Conservation (phyloP, 1,139 yeast genomes). For the Saccharomyces hybrid region DNA sequence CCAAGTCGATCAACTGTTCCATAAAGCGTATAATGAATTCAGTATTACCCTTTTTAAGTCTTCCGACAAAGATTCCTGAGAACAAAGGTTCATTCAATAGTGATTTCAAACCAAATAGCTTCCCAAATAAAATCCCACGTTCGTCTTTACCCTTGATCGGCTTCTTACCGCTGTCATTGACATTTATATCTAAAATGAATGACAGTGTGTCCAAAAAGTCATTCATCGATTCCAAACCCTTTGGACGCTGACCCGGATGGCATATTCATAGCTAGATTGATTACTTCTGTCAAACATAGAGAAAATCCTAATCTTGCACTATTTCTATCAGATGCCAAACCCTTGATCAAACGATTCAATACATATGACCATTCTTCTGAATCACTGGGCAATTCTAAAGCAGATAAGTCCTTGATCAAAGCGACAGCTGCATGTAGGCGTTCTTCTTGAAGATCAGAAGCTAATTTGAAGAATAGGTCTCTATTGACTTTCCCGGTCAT, state of each 20-base stretch:
- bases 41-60: slow-evolving; percentile 25
- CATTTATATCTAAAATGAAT: slow-evolving; percentile 31
- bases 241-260: slow-evolving; percentile 16
- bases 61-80: slow-evolving; percentile 33
- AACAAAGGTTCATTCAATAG: slow-evolving; percentile 47
- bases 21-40: slow-evolving; percentile 38
- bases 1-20: slow-evolving; percentile 47
- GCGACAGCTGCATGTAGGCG: slow-evolving; percentile 65
- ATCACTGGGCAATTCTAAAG: slow-evolving; percentile 31
- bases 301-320: slow-evolving; percentile 85
- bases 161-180: slow-evolving; percentile 36
- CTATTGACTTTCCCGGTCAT: slow-evolving; percentile 44
- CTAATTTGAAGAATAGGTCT: slow-evolving; percentile 72
- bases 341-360: slow-evolving; percentile 65
- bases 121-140: slow-evolving; percentile 73
- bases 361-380: slow-evolving; percentile 77
- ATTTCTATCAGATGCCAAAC: slow-evolving; percentile 74
- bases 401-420: slow-evolving; percentile 49
- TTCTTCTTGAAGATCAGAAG: slow-evolving; percentile 68
- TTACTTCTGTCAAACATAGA: slow-evolving; percentile 73
- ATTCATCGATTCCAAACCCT: slow-evolving; percentile 19
- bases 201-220: slow-evolving; percentile 38
- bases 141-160: slow-evolving; percentile 69
- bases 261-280: slow-evolving; percentile 37
- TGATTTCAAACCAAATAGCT: slow-evolving; percentile 76